Conservation (phyloP, 1,284 basidiomycete species). For the Omphalotus olearius region DNA sequence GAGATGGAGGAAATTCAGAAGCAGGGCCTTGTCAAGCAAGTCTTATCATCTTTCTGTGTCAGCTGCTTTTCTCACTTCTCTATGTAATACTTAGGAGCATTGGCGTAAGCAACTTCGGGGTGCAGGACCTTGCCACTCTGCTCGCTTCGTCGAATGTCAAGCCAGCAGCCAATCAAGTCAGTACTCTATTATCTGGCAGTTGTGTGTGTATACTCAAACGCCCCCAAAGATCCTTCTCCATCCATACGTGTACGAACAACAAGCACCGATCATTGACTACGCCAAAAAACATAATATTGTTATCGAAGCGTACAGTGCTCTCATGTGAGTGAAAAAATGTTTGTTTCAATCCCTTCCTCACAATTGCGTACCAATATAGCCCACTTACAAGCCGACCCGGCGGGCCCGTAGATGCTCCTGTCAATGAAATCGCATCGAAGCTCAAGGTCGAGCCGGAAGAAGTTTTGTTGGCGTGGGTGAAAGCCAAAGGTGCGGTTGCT, state of each 20-base stretch:
- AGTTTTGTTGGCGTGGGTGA: constrained; percentile 65
- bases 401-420: constrained; percentile 63
- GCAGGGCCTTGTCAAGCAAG: constrained; percentile 53
- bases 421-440: constrained; percentile 51
- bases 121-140: constrained; percentile 50
- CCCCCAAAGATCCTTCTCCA: constrained; percentile 53
- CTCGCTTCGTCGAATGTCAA: constrained; percentile 52
- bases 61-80: neutral
- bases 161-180: constrained; percentile 70
- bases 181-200: constrained; percentile 5
- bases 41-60: neutral
- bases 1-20: constrained; percentile 57
- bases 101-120: constrained; percentile 73
- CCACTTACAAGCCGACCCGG: constrained; percentile 60
- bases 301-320: constrained; percentile 66
- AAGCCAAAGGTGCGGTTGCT: constrained; percentile 59
- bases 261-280: constrained; percentile 54
- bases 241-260: constrained; percentile 61
- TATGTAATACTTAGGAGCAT: constrained; percentile 48
- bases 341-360: neutral
- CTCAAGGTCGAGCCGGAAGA: constrained; percentile 59
- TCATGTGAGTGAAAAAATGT: constrained; percentile 38
- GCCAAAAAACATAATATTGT: constrained; percentile 55
- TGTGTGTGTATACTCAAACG: neutral
- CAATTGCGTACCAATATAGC: constrained; percentile 27